Evolutionary conservation across 345 rosid species (phyloP).

Genomic region (Aethionema arabicum): DNA sequence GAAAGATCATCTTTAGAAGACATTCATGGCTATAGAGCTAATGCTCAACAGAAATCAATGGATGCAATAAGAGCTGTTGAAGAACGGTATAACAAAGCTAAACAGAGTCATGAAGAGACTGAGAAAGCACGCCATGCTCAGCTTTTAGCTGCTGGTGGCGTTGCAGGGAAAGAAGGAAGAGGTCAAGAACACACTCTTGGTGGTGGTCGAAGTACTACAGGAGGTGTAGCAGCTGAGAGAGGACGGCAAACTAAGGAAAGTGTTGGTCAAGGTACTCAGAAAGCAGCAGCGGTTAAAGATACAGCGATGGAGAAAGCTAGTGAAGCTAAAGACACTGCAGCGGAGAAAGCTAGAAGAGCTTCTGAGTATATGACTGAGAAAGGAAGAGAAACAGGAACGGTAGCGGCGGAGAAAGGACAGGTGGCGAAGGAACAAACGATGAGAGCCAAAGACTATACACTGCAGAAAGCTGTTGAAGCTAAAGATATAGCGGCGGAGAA

Average conservation of each 20-base stretch:
- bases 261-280: constrained; percentile 30
- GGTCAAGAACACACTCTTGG: constrained; percentile 13
- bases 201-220: constrained; percentile 19
- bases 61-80: constrained; percentile 50
- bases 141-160: constrained; percentile 25
- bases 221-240: constrained; percentile 7
- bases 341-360: constrained; percentile 30
- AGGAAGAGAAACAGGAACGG: constrained; percentile 17
- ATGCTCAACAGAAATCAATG: constrained; percentile 56
- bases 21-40: constrained; percentile 42
- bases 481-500: constrained; percentile 40
- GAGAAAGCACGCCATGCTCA: constrained; percentile 23
- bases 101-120: constrained; percentile 30
- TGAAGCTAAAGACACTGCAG: constrained; percentile 32
- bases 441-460: constrained; percentile 10
- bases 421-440: background rate
- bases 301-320: constrained; percentile 23
- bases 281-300: constrained; percentile 23
- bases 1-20: constrained; percentile 46
- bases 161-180: constrained; percentile 24
- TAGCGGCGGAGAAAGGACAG: background rate
- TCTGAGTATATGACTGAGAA: constrained; percentile 34
- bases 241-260: constrained; percentile 38
- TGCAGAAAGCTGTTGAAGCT: constrained; percentile 30
- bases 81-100: constrained; percentile 51